A percentile compares a stretch with the other conserved stretches of the same genome.
Evolutionary conservation across 805 yeast species (phyloP).

Genomic region (Saccharomycopsis selenospora): DNA sequence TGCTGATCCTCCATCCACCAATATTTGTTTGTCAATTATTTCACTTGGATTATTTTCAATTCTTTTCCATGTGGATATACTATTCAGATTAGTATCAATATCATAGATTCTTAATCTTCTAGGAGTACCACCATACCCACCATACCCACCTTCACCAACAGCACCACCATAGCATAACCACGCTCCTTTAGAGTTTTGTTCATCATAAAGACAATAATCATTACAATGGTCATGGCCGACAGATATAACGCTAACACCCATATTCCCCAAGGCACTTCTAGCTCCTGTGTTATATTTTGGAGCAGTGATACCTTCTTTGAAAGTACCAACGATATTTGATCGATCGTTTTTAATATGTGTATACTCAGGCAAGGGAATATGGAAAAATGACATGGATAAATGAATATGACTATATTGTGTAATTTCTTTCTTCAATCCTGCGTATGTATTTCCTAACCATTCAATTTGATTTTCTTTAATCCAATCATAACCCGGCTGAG

Average conservation of each 20-base stretch:
- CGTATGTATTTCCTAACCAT: conserved; percentile 38
- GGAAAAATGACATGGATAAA: conserved; percentile 85
- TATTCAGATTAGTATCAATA: conserved; percentile 42
- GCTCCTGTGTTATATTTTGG: conserved; percentile 67
- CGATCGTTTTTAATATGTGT: conserved; percentile 33
- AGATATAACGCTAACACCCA: conserved; percentile 67
- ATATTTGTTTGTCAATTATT: conserved; percentile 42
- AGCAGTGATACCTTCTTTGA: conserved; percentile 71
- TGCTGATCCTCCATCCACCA: conserved; percentile 41
- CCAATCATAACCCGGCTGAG: conserved; percentile 79
- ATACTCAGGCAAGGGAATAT: conserved; percentile 88
- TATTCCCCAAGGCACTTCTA: conserved; percentile 45
- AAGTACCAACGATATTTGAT: conserved; percentile 47
- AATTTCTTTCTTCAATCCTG: conserved; percentile 25
- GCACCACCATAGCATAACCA: conserved; percentile 97
- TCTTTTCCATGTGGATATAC: conserved; percentile 62
- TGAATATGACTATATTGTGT: conserved; percentile 36
- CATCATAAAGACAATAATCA: conserved; percentile 66
- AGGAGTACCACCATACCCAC: conserved; percentile 83
- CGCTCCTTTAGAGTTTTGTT: conserved; percentile 30
- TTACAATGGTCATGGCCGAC: conserved; percentile 97
- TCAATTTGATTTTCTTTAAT: conserved; percentile 62
- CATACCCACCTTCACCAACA: conserved; percentile 93
- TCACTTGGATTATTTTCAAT: conserved; percentile 47
- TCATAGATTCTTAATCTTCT: conserved; percentile 73